Conservation (phyloP, 768 basidiomycete species). For the Kwoniella dejecticola region DNA sequence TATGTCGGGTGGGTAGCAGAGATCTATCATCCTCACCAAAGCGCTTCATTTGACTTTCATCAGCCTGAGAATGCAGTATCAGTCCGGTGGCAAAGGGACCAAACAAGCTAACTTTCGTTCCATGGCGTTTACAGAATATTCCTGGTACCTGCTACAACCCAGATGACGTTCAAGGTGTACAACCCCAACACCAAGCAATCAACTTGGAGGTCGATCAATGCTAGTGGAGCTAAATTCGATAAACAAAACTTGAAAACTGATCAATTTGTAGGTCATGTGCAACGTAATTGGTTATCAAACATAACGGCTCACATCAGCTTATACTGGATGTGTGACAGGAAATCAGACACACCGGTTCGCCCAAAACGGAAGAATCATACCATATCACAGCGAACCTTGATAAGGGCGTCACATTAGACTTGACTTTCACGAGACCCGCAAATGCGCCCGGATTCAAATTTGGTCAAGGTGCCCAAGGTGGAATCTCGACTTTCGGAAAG, state of each 20-base stretch:
- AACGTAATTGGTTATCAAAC: conserved; percentile 60
- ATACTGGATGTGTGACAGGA: too few relatives aligned
- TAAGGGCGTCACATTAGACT: conserved; percentile 74
- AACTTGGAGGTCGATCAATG: conserved; percentile 85
- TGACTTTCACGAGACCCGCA: conserved; percentile 71
- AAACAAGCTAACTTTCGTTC: neutral
- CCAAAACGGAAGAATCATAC: conserved; percentile 70
- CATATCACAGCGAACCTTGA: conserved; percentile 75
- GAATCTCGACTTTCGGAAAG: conserved; percentile 58
- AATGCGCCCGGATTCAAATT: conserved; percentile 85
- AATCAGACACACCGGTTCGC: conserved; percentile 56
- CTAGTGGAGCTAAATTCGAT: conserved; percentile 43
- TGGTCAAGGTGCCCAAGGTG: conserved; percentile 83
- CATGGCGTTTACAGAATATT: conserved; percentile 58
- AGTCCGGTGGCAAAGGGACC: neutral
- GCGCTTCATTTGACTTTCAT: too few relatives aligned
- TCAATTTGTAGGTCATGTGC: conserved; percentile 46
- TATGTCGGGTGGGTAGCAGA: conserved; percentile 71
- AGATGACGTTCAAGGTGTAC: conserved; percentile 87
- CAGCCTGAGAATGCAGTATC: neutral
- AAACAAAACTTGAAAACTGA: conserved; percentile 48
- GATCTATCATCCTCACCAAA: neutral
- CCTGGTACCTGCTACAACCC: conserved; percentile 89
- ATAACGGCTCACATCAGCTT: too few relatives aligned
- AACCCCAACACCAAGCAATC: conserved; percentile 73